Conservation (phyloP, 331 rosid species). For the Acacia pycnantha region DNA sequence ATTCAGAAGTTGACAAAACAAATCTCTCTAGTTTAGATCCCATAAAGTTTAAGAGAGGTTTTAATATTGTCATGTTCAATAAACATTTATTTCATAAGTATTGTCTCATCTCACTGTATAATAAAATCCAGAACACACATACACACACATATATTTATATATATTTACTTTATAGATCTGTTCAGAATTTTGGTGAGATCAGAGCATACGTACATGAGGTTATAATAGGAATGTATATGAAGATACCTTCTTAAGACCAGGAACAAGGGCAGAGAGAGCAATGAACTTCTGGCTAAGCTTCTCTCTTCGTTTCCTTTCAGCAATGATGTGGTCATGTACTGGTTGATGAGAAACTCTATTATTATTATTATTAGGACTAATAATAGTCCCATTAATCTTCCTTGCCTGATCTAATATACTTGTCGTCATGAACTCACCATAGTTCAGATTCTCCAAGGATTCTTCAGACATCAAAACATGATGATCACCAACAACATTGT, state of each 20-base stretch:
- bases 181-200: neutral
- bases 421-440: conserved; percentile 26
- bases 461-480: conserved; percentile 46
- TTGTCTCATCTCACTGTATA: neutral
- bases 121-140: neutral
- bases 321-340: conserved; percentile 70
- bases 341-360: conserved; percentile 46
- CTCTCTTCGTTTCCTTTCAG: conserved; percentile 87
- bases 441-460: conserved; percentile 39
- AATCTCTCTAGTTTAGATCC: neutral
- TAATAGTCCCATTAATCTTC: conserved; percentile 34
- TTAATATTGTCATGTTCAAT: neutral
- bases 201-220: neutral
- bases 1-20: neutral
- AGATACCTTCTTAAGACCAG: conserved; percentile 84
- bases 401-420: conserved; percentile 35
- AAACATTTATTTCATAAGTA: neutral
- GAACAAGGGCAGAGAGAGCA: conserved; percentile 87
- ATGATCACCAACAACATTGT: conserved; percentile 26
- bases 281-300: conserved; percentile 89
- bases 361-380: conserved; percentile 30
- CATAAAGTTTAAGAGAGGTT: neutral
- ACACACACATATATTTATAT: neutral
- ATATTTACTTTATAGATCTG: neutral
- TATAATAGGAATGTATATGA: neutral